Conservation (phyloP, 306 rosid genomes). For the Cicer chorassanicum region DNA sequence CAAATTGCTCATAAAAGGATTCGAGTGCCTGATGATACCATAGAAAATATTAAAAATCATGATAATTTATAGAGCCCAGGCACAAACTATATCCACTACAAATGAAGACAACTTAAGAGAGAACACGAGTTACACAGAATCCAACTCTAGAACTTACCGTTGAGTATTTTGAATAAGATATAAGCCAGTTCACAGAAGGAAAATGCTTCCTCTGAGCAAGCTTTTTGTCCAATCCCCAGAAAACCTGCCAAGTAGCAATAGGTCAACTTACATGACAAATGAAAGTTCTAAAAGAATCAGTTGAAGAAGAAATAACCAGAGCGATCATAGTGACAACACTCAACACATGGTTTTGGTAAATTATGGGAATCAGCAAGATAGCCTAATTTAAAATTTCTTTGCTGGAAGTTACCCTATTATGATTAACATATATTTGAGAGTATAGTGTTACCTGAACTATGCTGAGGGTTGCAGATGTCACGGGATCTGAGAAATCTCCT, state of each 20-base stretch:
- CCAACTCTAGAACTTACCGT: slow-evolving; percentile 59
- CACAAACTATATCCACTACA: slow-evolving; percentile 31
- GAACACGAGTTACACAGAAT: slow-evolving; percentile 15
- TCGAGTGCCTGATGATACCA: slow-evolving; percentile 78
- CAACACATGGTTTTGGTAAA: slow-evolving; percentile 9
- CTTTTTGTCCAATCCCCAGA: slow-evolving; percentile 99
- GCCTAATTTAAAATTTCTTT: slow-evolving; percentile 2
- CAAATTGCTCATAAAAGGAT: slow-evolving; percentile 90
- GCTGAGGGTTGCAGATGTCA: slow-evolving; percentile 99
- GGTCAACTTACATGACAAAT: slow-evolving; percentile 30
- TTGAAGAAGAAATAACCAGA: not conserved
- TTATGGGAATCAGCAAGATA: slow-evolving; percentile 5
- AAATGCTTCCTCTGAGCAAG: slow-evolving; percentile 99
- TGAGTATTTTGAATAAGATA: slow-evolving; percentile 95
- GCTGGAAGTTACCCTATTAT: slow-evolving; percentile 28
- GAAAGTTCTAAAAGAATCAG: slow-evolving; percentile 24
- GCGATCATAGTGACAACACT: not conserved
- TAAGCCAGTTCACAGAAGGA: slow-evolving; percentile 99
- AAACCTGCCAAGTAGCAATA: slow-evolving; percentile 64
- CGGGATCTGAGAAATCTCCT: slow-evolving; percentile 99
- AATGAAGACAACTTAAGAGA: slow-evolving; percentile 35
- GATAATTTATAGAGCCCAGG: slow-evolving; percentile 3
- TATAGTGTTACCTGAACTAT: slow-evolving; percentile 82
- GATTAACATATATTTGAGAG: slow-evolving; percentile 31
- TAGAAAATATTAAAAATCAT: slow-evolving; percentile 6